Percentiles rank a stretch among this genome's conserved stretches.
Evolutionary conservation across 345 rosid species (phyloP).

Genomic region (Salix brachista): DNA sequence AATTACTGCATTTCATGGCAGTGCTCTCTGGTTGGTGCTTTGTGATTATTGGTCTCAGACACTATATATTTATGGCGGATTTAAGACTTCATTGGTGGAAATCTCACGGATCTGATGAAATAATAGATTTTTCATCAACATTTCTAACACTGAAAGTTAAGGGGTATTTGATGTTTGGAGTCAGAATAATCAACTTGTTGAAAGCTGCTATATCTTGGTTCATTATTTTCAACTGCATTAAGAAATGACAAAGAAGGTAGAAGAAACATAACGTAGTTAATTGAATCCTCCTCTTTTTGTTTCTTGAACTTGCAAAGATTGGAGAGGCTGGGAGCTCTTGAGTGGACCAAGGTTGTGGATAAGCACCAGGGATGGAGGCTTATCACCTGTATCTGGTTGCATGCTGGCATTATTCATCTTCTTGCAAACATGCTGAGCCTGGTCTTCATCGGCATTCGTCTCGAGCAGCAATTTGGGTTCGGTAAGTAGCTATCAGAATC

Average conservation of each 20-base stretch:
- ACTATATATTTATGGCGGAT: neutral
- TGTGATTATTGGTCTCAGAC: neutral
- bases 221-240: neutral
- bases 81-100: neutral
- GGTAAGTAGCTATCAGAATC: conserved; percentile 11
- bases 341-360: conserved; percentile 14
- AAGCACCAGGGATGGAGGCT: conserved; percentile 30
- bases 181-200: neutral
- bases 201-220: neutral
- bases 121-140: too few species aligned
- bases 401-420: conserved; percentile 30
- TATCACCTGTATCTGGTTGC: conserved; percentile 27
- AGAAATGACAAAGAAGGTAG: neutral
- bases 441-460: conserved; percentile 26
- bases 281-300: neutral
- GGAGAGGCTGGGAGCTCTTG: conserved; percentile 24
- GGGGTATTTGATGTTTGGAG: neutral
- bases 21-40: neutral
- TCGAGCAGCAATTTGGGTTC: conserved; percentile 32
- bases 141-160: neutral
- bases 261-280: neutral
- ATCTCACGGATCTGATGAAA: neutral
- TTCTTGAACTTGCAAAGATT: conserved; percentile 4
- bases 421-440: conserved; percentile 27
- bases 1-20: neutral